These are phyloP conservation scores for Metschnikowia lunata DNA, from an alignment of 805 yeast species.

Conservation along the genomic window DNA sequence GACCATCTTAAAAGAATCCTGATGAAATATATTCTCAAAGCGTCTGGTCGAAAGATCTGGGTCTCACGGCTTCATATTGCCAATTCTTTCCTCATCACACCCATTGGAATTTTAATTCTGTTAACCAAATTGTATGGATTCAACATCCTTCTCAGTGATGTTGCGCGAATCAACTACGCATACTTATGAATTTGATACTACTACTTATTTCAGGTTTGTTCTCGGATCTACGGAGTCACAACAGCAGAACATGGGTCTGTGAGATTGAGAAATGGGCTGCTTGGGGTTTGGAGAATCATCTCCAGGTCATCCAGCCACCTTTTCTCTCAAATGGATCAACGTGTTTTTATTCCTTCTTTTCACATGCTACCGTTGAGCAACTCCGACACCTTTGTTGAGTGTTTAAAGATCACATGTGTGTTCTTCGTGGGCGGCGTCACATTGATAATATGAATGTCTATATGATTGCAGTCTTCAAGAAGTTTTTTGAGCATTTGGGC, in stretches of 20 bases:
- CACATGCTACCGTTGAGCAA: slow-evolving; percentile 64
- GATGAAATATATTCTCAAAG: too few species aligned
- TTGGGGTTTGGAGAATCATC: slow-evolving; percentile 28
- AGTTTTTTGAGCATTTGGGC: slow-evolving; percentile 8
- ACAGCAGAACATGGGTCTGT: slow-evolving; percentile 13
- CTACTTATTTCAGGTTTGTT: slow-evolving; percentile 35
- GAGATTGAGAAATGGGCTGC: slow-evolving; percentile 11
- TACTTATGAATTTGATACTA: slow-evolving; percentile 53
- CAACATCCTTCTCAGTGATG: slow-evolving; percentile 41
- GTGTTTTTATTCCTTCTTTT: slow-evolving; percentile 76
- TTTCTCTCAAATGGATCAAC: slow-evolving; percentile 72
- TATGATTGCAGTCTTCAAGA: slow-evolving; percentile 29
- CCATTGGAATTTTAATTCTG: slow-evolving; percentile 45
- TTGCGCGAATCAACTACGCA: slow-evolving; percentile 48
- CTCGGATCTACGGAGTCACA: slow-evolving; percentile 1
- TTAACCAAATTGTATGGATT: slow-evolving; percentile 50
- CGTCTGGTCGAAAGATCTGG: slow-evolving; percentile 23
- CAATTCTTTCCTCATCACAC: slow-evolving; percentile 43
- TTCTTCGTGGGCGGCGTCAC: slow-evolving; percentile 60
- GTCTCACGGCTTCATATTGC: slow-evolving; percentile 24
- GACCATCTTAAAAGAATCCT: too few species aligned
- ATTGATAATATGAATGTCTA: slow-evolving; percentile 43
- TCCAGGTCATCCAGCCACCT: slow-evolving; percentile 48
- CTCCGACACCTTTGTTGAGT: slow-evolving; percentile 63
- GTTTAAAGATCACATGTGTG: slow-evolving; percentile 69